Base-by-base conservation (phyloP, 129 eudicot species). In the Helichrysum umbraculigerum region DNA sequence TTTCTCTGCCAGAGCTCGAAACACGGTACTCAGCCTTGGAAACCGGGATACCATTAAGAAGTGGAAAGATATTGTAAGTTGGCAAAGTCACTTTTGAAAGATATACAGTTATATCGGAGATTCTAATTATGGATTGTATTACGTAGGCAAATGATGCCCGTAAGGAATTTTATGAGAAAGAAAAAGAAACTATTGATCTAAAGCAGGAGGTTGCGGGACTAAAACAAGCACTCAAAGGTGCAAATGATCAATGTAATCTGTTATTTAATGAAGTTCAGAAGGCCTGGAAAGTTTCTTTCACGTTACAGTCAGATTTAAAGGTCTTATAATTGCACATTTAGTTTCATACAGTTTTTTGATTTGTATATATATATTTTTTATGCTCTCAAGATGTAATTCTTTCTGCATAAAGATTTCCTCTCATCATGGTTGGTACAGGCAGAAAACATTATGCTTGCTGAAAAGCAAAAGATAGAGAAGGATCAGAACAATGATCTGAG, bases 281-380 rank as follows among this genome's bases (percentile, higher is more conserved):
- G 86, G 99, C 97, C 28, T 91, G 99, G 97, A 94, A 94, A 87
- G 98, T 93, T 79, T 93, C 97, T 73, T 93, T 88, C 78, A 85
- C 93, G 29, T 79, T 93, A 80, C 98, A 93, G 78, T 88, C 98
- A 29, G 98, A 93, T 85, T 72, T 93, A 71, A 93, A 93, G 98
- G 98, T 93, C 78, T 77, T 66, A 25, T 21, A 63, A 51, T 64
- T 68, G 67, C 28, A 59, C 76, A 14, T 70, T 10, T 50, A 10
- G 51, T 61, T 70, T 61, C 29, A n/a, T 70, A 78, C 44, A 35
- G 5, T 6, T 76, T 32, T 72, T 61, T 0, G 4, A 15, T 62
- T n/a, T 6, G 4, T 62, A 12, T 14, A 62, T 61, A 25, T 62
- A 0, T 0, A 30, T 41, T 25, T 63, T 63, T 3, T 12, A 16